Percentiles rank a stretch among this genome's conserved stretches.
These are phyloP conservation scores for Kodamaea ohmeri DNA, from an alignment of 1,139 yeast genomes.

Conservation along the genomic window DNA sequence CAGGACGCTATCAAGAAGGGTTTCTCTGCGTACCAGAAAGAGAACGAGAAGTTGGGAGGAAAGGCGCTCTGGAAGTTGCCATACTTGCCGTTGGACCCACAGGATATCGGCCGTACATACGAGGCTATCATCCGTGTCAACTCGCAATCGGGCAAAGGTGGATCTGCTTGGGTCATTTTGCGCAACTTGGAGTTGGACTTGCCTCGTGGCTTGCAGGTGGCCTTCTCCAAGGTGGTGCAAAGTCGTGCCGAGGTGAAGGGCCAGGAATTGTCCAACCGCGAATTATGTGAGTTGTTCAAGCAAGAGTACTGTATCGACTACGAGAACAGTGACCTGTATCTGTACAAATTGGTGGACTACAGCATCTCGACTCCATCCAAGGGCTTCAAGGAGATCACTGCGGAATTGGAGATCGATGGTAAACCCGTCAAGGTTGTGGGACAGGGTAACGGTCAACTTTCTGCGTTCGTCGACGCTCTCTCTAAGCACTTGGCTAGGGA, in stretches of 20 bases:
- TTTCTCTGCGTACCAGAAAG: constrained; percentile 54
- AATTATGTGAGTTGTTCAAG: constrained; percentile 75
- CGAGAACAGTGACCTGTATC: constrained; percentile 33
- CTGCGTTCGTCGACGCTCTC: constrained; percentile 82
- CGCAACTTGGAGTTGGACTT: constrained; percentile 85
- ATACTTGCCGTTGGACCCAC: constrained; percentile 93
- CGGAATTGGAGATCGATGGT: constrained; percentile 47
- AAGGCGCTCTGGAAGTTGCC: constrained; percentile 75
- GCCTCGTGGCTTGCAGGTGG: constrained; percentile 89
- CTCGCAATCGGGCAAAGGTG: constrained; percentile 98
- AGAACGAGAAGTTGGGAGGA: constrained; percentile 33
- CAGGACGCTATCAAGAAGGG: constrained; percentile 99
- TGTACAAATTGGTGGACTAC: constrained; percentile 52
- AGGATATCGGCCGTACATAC: constrained; percentile 93
- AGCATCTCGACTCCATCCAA: constrained; percentile 35
- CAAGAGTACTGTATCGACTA: constrained; percentile 63
- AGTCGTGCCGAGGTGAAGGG: constrained; percentile 76
- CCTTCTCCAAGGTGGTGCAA: constrained; percentile 84
- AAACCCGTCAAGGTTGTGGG: constrained; percentile 54
- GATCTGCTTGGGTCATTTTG: constrained; percentile 95
- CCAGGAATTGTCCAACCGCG: constrained; percentile 76
- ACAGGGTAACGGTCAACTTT: constrained; percentile 91
- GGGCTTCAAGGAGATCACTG: constrained; percentile 26
- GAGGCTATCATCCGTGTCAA: constrained; percentile 98
- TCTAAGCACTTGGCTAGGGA: constrained; percentile 52